Evolutionary conservation across 306 rosid species (phyloP), one percentile per base, ranked within the genome.

Genomic region (Vachellia collinsii): DNA sequence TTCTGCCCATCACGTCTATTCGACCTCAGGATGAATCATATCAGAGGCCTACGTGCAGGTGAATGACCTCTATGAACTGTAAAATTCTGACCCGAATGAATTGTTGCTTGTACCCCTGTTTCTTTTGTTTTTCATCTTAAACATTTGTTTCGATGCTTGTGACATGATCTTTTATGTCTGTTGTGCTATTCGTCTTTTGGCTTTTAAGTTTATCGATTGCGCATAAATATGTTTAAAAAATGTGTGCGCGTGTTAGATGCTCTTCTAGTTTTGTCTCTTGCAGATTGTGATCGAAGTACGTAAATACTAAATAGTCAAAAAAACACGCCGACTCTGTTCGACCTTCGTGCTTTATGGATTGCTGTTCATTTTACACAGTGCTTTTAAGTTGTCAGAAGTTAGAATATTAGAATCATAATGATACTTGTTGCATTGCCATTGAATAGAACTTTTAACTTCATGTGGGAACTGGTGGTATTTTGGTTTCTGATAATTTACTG

Each of bases 1-100:
- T 90, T 85, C 86, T 93, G 8, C 99, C 97, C 2, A 96, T 96
- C 56, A 92, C 97, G 13, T 92, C 93, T 83, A 81, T 85, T 43
- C 87, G 81, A 70, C 71, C 94, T 80, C 81, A 65, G 85, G 63
- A 86, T 63, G 92, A 93, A 88, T 84, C 97, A 10, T 87, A 82
- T 83, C 98, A 89, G 23, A 91, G 86, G 76, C 93, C 99, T 7
- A 93, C 90, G 97, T 89, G 85, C 38, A 87, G 88, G 88, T 82
- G 51, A 11, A 37, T 6, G 53, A 12, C 9, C 23, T 44, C 1
- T 25, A 20, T 46, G 6, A 25, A 12, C 25, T 23, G 39, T 70
- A 54, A 38, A 38, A 20, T 74, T 74, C 8, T 74, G 50, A n/a
- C 12, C 36, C 7, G 6, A 38, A 37, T 51, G 48, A 29, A 51